Percentiles rank a stretch among this genome's conserved stretches.
phyloP scores from a whole-genome alignment of 805 yeast genomes.

The Yamadazyma akitaensis region DNA sequence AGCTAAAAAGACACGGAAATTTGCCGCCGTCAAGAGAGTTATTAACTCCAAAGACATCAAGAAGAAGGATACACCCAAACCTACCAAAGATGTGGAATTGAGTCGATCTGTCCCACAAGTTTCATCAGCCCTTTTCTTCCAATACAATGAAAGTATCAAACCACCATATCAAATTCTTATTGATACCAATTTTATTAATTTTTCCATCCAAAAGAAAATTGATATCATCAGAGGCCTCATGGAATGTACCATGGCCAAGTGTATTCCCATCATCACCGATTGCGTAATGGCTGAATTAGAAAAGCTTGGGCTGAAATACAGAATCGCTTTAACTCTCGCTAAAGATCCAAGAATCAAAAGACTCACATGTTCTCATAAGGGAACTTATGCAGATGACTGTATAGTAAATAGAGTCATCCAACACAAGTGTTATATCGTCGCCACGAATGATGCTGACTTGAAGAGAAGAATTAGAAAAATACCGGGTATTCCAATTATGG shows the following conservation, averaged over 20 bases:
- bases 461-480: slow-evolving; percentile 92
- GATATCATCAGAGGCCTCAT: slow-evolving; percentile 95
- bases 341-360: slow-evolving; percentile 90
- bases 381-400: slow-evolving; percentile 98
- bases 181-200: slow-evolving; percentile 96
- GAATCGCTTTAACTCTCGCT: slow-evolving; percentile 90
- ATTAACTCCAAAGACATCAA: slow-evolving; percentile 71
- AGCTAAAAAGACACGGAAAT: slow-evolving; percentile 95
- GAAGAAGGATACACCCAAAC: slow-evolving; percentile 40
- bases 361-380: slow-evolving; percentile 85
- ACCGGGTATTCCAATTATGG: slow-evolving; percentile 96
- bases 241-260: slow-evolving; percentile 92
- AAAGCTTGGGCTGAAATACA: slow-evolving; percentile 88
- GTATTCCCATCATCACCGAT: slow-evolving; percentile 93
- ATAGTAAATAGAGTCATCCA: slow-evolving; percentile 88
- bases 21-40: slow-evolving; percentile 86
- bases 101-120: slow-evolving; percentile 72
- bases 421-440: slow-evolving; percentile 95
- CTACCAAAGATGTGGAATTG: slow-evolving; percentile 62
- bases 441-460: slow-evolving; percentile 96
- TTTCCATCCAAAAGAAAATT: slow-evolving; percentile 92
- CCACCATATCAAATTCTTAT: slow-evolving; percentile 97
- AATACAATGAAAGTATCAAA: slow-evolving; percentile 86
- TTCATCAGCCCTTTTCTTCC: slow-evolving; percentile 92
- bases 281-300: slow-evolving; percentile 98